phyloP scores from a whole-genome alignment of 257 asterid species.

The Nicotiana knightiana region DNA sequence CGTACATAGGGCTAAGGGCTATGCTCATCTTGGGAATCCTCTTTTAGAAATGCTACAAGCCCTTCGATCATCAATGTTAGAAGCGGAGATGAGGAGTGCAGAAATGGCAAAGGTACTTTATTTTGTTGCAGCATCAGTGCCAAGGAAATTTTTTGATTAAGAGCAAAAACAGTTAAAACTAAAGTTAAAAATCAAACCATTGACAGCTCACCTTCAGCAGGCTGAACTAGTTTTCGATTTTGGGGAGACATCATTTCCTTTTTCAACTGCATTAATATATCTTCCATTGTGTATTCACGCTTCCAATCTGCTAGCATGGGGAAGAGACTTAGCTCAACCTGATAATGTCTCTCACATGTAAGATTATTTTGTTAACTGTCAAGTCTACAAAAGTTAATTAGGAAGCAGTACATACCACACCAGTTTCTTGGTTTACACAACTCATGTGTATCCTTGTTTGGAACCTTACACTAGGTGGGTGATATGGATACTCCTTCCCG shows the following conservation, averaged over 20 bases:
- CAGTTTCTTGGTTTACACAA: conserved; percentile 64
- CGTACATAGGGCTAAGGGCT: no score
- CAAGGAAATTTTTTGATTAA: no score
- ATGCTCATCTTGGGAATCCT: no score
- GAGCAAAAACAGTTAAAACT: no score
- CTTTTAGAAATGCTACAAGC: no score
- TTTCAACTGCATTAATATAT: conserved; percentile 57
- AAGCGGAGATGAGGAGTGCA: no score
- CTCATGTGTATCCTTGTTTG: conserved; percentile 72
- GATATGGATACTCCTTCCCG: conserved; percentile 73
- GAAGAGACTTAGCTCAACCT: conserved; percentile 71
- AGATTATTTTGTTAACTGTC: neutral
- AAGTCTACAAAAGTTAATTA: neutral
- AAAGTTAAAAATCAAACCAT: neutral
- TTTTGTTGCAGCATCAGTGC: neutral
- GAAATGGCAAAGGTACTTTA: no score
- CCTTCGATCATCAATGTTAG: no score
- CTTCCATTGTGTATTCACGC: conserved; percentile 82
- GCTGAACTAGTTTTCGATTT: conserved; percentile 75
- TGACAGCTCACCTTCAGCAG: conserved; percentile 48
- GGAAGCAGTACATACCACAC: conserved; percentile 43
- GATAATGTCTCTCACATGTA: conserved; percentile 6
- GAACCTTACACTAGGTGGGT: conserved; percentile 67
- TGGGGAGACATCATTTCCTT: conserved; percentile 80
- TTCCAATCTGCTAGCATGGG: conserved; percentile 80